Evolutionary conservation across 2,329 filamentous ascomycete species (phyloP), one percentile per base, ranked within the genome.

Genomic region (Cucurbitaria berberidis): DNA sequence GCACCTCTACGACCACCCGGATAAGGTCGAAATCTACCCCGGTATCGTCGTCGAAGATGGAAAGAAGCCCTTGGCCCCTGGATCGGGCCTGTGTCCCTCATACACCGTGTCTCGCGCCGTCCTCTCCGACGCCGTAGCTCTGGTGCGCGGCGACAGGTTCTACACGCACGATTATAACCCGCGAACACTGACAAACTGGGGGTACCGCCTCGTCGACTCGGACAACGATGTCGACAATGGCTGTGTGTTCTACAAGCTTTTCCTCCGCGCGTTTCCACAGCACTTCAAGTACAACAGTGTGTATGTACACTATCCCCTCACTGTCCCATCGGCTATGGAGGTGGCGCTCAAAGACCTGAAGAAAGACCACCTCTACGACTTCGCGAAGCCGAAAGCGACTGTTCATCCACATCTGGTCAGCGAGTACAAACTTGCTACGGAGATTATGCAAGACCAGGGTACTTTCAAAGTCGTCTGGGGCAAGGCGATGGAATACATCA

Each of bases 191-290:
- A 96, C 91, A 1, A 92, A 91, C 75, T 96, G 90, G 90, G 91
- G 91, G 18, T 93, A 85, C 77, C 85, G 86, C 48, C 88, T 91
- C 69, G 88, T 84, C 3, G 82, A 89, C 18, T 90, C 88, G 50
- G 89, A 96, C 62, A 76, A 87, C 19, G 85, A 83, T 53, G 76
- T 93, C 60, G 89, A 95, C 74, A 87, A 95, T 68, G 91, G 91
- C 41, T 91, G 89, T 62, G 85, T 92, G 11, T 90, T 93, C 75
- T 92, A 93, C 80, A 96, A 95, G 78, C 82, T 96, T 30, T 88
- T 93, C 70, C 79, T 90, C 30, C 84, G 88, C 5, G 89, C 90
- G 0, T 91, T 96, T 80, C 91, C 91, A 0, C 82, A 89, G 60
- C 88, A 91, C 76, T 93, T 93, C 81, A 85, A 84, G 69, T 76